phyloP scores from a whole-genome alignment of 2,329 filamentous ascomycete genomes.

The Penicillium sp. region DNA sequence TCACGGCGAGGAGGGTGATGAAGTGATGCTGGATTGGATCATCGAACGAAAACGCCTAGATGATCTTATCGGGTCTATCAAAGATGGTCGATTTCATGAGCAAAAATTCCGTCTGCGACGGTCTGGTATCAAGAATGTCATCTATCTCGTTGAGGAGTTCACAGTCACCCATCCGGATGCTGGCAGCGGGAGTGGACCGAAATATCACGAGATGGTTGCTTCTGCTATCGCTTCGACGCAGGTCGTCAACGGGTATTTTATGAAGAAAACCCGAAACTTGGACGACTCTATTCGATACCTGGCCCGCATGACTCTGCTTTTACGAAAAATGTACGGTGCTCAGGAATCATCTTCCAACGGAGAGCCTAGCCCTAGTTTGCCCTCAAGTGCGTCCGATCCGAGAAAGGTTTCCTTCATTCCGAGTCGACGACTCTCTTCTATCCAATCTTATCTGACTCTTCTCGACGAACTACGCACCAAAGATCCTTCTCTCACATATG shows the following conservation, averaged over 20 bases:
- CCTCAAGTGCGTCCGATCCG: conserved; percentile 46
- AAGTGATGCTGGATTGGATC: conserved; percentile 78
- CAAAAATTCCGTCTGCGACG: conserved; percentile 79
- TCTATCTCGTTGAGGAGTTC: conserved; percentile 79
- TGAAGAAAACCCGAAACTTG: conserved; percentile 75
- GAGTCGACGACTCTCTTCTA: conserved; percentile 62
- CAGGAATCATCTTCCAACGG: conserved; percentile 6
- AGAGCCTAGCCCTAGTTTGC: conserved; percentile 13
- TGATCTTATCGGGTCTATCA: conserved; percentile 78
- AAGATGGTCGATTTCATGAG: conserved; percentile 80
- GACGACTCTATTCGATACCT: conserved; percentile 80
- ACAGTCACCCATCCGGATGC: conserved; percentile 59
- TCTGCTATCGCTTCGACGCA: conserved; percentile 78
- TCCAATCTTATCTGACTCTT: conserved; percentile 67
- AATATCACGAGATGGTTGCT: conserved; percentile 69
- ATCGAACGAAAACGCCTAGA: conserved; percentile 80
- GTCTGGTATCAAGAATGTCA: conserved; percentile 74
- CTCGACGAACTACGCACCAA: conserved; percentile 62
- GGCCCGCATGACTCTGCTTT: conserved; percentile 69
- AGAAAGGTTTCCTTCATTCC: conserved; percentile 60
- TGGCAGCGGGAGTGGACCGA: conserved; percentile 44
- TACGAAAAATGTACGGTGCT: conserved; percentile 64
- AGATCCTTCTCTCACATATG: conserved; percentile 54
- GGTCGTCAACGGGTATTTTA: conserved; percentile 77
- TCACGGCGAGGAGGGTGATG: conserved; percentile 62